These are phyloP conservation scores for Candida sithepensis DNA, from an alignment of 805 yeast species.

Conservation along the genomic window DNA sequence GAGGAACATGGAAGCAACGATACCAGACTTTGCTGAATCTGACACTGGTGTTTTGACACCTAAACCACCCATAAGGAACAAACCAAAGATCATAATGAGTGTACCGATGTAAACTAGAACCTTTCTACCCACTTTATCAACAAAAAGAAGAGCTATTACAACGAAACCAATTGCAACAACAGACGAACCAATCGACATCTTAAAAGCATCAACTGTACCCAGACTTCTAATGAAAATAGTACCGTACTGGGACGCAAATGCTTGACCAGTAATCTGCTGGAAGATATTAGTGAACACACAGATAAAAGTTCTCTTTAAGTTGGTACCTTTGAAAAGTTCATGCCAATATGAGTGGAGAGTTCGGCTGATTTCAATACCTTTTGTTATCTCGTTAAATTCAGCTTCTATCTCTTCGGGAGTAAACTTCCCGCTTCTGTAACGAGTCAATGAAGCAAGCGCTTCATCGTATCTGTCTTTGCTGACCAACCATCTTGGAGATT, in stretches of 20 bases:
- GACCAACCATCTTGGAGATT: background rate
- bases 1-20: background rate
- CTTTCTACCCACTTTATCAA: background rate
- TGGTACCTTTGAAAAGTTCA: background rate
- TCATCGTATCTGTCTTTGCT: background rate
- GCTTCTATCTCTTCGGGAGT: background rate
- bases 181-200: background rate
- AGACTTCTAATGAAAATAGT: background rate
- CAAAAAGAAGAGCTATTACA: background rate
- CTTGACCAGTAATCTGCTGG: background rate
- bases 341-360: background rate
- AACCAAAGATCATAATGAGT: background rate
- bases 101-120: background rate
- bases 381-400: background rate
- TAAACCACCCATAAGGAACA: background rate
- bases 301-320: background rate
- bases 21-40: background rate
- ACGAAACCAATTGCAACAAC: background rate
- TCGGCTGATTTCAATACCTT: background rate
- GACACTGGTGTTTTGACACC: background rate
- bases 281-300: background rate
- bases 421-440: background rate
- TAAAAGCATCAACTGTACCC: background rate
- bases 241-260: background rate
- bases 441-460: background rate